Conservation (phyloP, 345 rosid species). For the Anacardium occidentale region DNA sequence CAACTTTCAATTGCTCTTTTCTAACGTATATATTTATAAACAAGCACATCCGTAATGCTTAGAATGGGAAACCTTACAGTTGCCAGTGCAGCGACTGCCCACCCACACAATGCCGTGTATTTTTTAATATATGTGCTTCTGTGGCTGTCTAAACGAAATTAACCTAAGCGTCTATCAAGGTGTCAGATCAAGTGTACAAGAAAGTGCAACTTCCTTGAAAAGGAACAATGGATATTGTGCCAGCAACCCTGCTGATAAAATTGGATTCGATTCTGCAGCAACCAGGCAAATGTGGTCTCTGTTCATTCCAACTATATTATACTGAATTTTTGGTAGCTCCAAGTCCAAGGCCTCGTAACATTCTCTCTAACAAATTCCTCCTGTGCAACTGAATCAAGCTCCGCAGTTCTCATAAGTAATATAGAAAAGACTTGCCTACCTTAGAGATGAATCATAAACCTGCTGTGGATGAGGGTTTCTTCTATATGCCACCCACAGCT, state of each 20-base stretch:
- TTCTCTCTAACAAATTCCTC: constrained; percentile 51
- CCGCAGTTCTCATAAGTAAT: constrained; percentile 50
- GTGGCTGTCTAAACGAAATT: not conserved
- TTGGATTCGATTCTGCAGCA: not conserved
- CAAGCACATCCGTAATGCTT: constrained; percentile 8
- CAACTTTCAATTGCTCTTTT: constrained; percentile 4
- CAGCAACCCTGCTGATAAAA: not conserved
- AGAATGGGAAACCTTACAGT: not conserved
- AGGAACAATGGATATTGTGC: not conserved
- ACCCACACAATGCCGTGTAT: not conserved
- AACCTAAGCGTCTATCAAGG: not conserved
- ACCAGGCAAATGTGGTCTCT: not conserved
- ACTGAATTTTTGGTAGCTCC: no score
- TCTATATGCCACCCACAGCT: no score
- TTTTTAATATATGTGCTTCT: not conserved
- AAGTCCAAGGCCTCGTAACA: constrained; percentile 43
- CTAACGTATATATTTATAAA: not conserved
- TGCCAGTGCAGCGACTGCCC: constrained; percentile 4
- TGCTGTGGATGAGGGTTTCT: not conserved
- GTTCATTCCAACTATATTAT: no score
- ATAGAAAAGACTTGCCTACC: not conserved
- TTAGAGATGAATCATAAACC: not conserved
- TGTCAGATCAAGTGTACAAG: not conserved
- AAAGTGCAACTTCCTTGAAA: not conserved
- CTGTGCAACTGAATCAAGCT: constrained; percentile 37